Base-by-base conservation (phyloP, 768 basidiomycete species). In the Tulasnella sp. region DNA sequence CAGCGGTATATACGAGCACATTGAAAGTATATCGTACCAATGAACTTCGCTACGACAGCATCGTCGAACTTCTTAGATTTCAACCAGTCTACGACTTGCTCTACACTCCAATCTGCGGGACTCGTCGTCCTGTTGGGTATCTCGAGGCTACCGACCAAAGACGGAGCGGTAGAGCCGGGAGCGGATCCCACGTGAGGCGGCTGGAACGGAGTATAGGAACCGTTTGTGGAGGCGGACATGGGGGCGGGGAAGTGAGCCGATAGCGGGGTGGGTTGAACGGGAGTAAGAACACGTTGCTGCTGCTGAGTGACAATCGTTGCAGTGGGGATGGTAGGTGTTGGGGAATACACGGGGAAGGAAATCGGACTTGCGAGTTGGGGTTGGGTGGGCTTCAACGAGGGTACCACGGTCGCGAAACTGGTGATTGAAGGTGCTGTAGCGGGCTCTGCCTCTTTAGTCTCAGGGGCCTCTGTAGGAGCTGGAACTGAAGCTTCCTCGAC, bases 61-160 rank as follows among this genome's bases (percentile, higher is more conserved):
- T 89, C 83, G 75, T 94, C 94, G 71, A 98, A 97, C 1, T 92
- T 92, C 81, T 90, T 93, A 39, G 80, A 81, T 77, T 86, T 88
- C 34, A 94, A 81, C 97, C 97, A 99, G 0, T 89, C 89, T 1
- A 94, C 83, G 6, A 99, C 97, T 44, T 98, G 89, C 0, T 92
- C 90, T 0, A 98, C 87, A 0, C 81, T 83, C 97, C 97, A 99
- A 71, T 91, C 90, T 0, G 84, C 84, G 0, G 92, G 86, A 75
- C 85, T 69, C 83, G 0, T 77, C 68, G 75, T 75, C 44, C 72
- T 74, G 52, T 22, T 63, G 72, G 71, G 44, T 68, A 73, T 44
- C 35, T 36, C 41, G 34, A 69, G 5, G 59, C 62, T 71, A 29
- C 39, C 52, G 47, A 47, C 9, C 62, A 62, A 62, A 22, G 70